Evolutionary conservation across 1,284 basidiomycete species (phyloP).

Genomic region (Amylostereum areolatum): DNA sequence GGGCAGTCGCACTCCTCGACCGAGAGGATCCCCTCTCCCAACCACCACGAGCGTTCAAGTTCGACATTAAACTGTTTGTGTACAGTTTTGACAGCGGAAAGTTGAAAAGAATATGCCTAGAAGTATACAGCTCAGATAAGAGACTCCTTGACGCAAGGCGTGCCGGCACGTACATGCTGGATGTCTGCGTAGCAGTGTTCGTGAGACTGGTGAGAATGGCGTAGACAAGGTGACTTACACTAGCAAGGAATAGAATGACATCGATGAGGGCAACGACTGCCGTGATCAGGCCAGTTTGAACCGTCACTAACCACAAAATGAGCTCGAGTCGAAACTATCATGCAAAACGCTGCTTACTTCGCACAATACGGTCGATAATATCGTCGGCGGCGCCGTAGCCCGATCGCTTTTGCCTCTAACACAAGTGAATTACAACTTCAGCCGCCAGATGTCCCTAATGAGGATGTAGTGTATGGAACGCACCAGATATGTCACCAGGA

Average conservation of each 20-base stretch:
- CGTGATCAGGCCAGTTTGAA: constrained; percentile 33
- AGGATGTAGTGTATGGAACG: background rate
- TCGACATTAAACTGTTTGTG: constrained; percentile 37
- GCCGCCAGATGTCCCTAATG: background rate
- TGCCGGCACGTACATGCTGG: background rate
- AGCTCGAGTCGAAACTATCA: background rate
- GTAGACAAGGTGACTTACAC: constrained; percentile 18
- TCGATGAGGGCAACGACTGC: constrained; percentile 26
- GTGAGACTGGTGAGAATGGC: background rate
- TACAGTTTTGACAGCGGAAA: constrained; percentile 37
- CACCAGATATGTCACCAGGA: constrained; percentile 28
- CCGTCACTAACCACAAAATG: constrained; percentile 22
- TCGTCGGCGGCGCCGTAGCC: constrained; percentile 29
- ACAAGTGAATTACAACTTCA: background rate
- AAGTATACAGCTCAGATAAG: constrained; percentile 7
- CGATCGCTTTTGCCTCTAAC: constrained; percentile 34
- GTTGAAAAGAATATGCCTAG: constrained; percentile 32
- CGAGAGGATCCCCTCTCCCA: constrained; percentile 15
- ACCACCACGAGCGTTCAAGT: constrained; percentile 29
- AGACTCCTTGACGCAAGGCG: background rate
- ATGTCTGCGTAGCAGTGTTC: background rate
- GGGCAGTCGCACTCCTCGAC: too few species aligned
- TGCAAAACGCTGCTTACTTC: constrained; percentile 24
- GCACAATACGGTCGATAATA: constrained; percentile 34
- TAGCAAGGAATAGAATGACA: constrained; percentile 26